phyloP scores from a whole-genome alignment of 2,329 filamentous ascomycete genomes.

The Basipetospora chlamydospora region DNA sequence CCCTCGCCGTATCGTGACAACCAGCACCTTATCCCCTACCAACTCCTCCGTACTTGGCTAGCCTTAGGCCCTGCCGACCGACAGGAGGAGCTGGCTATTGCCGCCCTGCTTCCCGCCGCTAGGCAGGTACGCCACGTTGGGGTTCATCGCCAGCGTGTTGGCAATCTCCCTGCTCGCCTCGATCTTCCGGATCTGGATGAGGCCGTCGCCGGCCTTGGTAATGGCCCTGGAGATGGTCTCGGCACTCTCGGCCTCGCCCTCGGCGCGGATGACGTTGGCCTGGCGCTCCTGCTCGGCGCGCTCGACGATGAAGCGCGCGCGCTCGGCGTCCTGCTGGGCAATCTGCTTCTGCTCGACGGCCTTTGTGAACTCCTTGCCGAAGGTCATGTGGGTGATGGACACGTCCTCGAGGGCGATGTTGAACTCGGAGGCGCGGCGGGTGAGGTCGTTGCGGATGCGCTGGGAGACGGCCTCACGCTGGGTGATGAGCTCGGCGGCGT shows the following conservation, averaged over 20 bases:
- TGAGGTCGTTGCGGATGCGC: slow-evolving; percentile 82
- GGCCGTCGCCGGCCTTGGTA: slow-evolving; percentile 79
- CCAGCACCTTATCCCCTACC: too few species aligned
- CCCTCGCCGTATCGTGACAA: background rate
- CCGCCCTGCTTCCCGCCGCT: slow-evolving; percentile 51
- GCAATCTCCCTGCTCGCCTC: slow-evolving; percentile 96
- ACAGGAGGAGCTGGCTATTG: slow-evolving; percentile 37
- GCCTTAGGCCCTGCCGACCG: slow-evolving; percentile 28
- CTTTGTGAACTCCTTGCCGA: slow-evolving; percentile 96
- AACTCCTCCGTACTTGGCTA: too few species aligned
- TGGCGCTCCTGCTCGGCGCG: slow-evolving; percentile 97
- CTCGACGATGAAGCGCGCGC: slow-evolving; percentile 95
- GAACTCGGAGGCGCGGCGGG: slow-evolving; percentile 89
- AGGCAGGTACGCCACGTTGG: slow-evolving; percentile 91
- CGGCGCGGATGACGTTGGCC: slow-evolving; percentile 93
- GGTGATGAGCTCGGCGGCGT: slow-evolving; percentile 95
- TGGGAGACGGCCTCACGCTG: slow-evolving; percentile 95
- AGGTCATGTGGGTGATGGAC: slow-evolving; percentile 99
- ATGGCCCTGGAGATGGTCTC: slow-evolving; percentile 93
- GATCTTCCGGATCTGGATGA: slow-evolving; percentile 93
- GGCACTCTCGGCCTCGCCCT: slow-evolving; percentile 93
- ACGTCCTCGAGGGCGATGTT: slow-evolving; percentile 98
- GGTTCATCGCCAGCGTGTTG: slow-evolving; percentile 73
- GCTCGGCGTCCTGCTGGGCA: slow-evolving; percentile 95
- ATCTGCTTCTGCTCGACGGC: slow-evolving; percentile 99